Percentiles rank a stretch among this genome's conserved stretches.
Evolutionary conservation across 164 flowering plant genomes (phyloP).

Genomic region (Annona cherimola): DNA sequence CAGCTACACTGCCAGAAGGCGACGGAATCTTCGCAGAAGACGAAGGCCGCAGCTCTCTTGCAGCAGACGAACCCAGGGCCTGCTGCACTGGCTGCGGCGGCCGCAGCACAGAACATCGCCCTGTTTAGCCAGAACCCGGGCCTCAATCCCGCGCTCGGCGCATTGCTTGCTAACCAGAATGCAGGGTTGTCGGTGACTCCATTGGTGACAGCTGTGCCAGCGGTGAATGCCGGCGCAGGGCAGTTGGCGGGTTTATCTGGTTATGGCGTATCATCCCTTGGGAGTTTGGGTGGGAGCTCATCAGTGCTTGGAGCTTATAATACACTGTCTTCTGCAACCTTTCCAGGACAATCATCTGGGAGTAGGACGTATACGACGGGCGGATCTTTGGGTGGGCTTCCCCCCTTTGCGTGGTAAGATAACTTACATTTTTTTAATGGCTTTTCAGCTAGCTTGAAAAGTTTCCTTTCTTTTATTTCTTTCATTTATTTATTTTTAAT

Average conservation of each 20-base stretch:
- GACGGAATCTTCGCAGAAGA: conserved; percentile 25
- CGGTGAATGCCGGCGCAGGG: not conserved
- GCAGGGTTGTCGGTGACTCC: conserved; percentile 14
- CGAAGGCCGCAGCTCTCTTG: conserved; percentile 1
- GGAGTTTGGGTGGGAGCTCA: conserved; percentile 16
- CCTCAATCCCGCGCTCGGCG: conserved; percentile 27
- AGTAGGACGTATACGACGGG: conserved; percentile 12
- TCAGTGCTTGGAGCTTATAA: conserved; percentile 26
- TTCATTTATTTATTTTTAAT: too few species aligned
- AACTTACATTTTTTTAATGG: not conserved
- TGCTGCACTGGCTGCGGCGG: conserved; percentile 25
- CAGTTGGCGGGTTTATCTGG: not conserved
- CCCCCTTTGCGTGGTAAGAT: conserved; percentile 35
- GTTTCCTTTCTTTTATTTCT: too few species aligned
- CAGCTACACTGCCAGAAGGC: conserved; percentile 40
- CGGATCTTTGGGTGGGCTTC: conserved; percentile 29
- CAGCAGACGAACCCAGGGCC: conserved; percentile 16
- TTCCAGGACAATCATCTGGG: conserved; percentile 21
- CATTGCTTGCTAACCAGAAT: conserved; percentile 19
- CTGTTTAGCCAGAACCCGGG: conserved; percentile 24
- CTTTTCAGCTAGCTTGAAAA: not conserved
- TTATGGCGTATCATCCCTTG: conserved; percentile 4
- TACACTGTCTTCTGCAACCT: conserved; percentile 6
- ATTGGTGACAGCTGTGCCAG: conserved; percentile 18
- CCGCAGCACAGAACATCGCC: conserved; percentile 31